phyloP scores from a whole-genome alignment of 805 yeast species.

The Saturnispora hagleri region DNA sequence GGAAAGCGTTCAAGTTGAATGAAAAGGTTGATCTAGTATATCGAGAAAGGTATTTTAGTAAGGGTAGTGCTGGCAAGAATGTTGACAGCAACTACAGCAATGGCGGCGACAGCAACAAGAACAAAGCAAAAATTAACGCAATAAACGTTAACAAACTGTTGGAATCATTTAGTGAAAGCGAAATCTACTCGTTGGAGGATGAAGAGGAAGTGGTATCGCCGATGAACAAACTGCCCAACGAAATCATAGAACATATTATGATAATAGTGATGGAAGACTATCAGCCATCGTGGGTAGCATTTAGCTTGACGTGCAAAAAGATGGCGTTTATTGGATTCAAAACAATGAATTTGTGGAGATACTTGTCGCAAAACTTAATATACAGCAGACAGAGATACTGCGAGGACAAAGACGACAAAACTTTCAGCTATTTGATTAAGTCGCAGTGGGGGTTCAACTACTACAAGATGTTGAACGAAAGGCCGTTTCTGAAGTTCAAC shows the following conservation, averaged over 20 bases:
- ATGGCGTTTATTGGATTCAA: slow-evolving; percentile 51
- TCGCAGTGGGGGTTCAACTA: slow-evolving; percentile 35
- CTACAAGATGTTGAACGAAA: slow-evolving; percentile 43
- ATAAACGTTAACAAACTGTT: slow-evolving; percentile 36
- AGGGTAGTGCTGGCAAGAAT: slow-evolving; percentile 11
- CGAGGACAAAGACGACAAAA: slow-evolving; percentile 30
- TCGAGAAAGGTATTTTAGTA: slow-evolving; percentile 39
- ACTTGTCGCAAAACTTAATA: slow-evolving; percentile 35
- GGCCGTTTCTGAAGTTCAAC: slow-evolving; percentile 72
- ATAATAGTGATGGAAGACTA: slow-evolving; percentile 36
- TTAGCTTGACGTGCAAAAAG: slow-evolving; percentile 50
- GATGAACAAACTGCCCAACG: slow-evolving; percentile 44
- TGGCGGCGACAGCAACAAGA: slow-evolving; percentile 17
- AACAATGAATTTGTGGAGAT: slow-evolving; percentile 40
- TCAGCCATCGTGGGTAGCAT: slow-evolving; percentile 58
- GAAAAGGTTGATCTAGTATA: slow-evolving; percentile 58
- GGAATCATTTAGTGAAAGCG: slow-evolving; percentile 27
- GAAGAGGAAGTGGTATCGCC: slow-evolving; percentile 29
- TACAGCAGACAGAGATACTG: slow-evolving; percentile 49
- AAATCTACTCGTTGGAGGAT: slow-evolving; percentile 22
- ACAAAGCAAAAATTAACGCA: slow-evolving; percentile 22
- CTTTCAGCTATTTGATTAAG: slow-evolving; percentile 27
- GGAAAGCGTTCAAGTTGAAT: slow-evolving; percentile 58
- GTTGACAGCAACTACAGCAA: slow-evolving; percentile 1
- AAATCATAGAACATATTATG: slow-evolving; percentile 45